Evolutionary conservation across 1,284 basidiomycete genomes (phyloP).

Genomic region (Trametes pubescens): DNA sequence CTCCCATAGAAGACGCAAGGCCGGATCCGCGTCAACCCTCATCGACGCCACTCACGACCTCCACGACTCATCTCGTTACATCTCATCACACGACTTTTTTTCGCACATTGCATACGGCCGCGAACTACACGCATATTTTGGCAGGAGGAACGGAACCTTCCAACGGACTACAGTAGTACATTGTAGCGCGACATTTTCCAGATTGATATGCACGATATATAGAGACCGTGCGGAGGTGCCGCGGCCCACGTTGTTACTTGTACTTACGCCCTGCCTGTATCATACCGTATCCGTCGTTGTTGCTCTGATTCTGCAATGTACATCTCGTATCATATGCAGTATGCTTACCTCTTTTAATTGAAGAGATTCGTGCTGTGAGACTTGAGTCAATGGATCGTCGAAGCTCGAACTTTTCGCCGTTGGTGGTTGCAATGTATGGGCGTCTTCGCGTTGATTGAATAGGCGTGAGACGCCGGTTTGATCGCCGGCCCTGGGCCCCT

Average conservation of each 20-base stretch:
- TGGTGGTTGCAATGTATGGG: background rate
- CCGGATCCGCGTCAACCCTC: constrained; percentile 9
- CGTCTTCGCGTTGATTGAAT: background rate
- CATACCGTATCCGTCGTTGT: background rate
- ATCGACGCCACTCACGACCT: constrained; percentile 8
- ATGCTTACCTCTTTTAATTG: too few relatives aligned
- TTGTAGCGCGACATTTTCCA: background rate
- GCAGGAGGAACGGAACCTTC: background rate
- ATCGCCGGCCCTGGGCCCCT: constrained; percentile 31
- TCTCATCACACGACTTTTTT: background rate
- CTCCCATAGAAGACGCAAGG: constrained; percentile 7
- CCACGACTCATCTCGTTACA: background rate
- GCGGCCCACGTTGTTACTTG: background rate
- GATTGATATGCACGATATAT: background rate
- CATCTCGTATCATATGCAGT: background rate
- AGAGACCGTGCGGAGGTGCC: background rate
- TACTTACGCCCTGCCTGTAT: background rate
- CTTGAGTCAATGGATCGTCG: background rate
- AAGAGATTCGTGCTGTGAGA: too few relatives aligned
- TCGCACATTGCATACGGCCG: background rate
- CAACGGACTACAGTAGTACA: background rate
- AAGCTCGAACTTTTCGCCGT: background rate
- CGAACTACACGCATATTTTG: background rate
- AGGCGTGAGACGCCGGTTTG: constrained; percentile 25
- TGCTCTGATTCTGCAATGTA: background rate